phyloP scores from a whole-genome alignment of 1,139 yeast genomes.

The Pichia sp. region DNA sequence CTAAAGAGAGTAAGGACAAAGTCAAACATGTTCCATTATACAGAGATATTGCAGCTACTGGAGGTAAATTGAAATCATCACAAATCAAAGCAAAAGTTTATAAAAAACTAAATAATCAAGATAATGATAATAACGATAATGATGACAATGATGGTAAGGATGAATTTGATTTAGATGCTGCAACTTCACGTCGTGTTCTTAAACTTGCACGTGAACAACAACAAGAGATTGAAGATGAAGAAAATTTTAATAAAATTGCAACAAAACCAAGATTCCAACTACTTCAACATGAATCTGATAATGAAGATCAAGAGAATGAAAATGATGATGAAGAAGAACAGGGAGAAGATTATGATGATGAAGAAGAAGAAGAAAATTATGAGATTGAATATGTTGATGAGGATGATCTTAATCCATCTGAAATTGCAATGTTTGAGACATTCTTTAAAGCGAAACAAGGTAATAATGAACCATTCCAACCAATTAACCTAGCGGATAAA shows the following conservation, averaged over 20 bases:
- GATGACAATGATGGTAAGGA: constrained; percentile 40
- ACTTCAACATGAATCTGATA: constrained; percentile 22
- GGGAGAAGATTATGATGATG: constrained; percentile 30
- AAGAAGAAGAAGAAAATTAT: no score
- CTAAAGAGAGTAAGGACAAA: constrained; percentile 43
- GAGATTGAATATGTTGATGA: constrained; percentile 28
- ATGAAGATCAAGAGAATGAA: constrained; percentile 24
- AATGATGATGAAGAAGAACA: constrained; percentile 26
- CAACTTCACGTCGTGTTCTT: constrained; percentile 76
- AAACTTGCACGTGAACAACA: constrained; percentile 90
- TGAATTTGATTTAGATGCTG: constrained; percentile 72
- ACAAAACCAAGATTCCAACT: constrained; percentile 29
- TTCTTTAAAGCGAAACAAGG: constrained; percentile 42
- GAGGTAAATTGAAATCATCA: constrained; percentile 56
- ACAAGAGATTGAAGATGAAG: constrained; percentile 73
- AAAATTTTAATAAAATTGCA: constrained; percentile 31
- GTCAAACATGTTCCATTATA: constrained; percentile 73
- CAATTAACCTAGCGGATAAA: constrained; percentile 79
- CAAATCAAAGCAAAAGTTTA: constrained; percentile 27
- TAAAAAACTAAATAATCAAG: constrained; percentile 11
- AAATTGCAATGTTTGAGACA: constrained; percentile 63
- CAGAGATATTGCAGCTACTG: constrained; percentile 65
- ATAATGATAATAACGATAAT: constrained; percentile 20
- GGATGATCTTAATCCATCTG: constrained; percentile 45
- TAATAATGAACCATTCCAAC: constrained; percentile 30